These are phyloP conservation scores for Paramecium pentaurelia DNA, from an alignment of 73 alveolate species.

Conservation along the genomic window DNA sequence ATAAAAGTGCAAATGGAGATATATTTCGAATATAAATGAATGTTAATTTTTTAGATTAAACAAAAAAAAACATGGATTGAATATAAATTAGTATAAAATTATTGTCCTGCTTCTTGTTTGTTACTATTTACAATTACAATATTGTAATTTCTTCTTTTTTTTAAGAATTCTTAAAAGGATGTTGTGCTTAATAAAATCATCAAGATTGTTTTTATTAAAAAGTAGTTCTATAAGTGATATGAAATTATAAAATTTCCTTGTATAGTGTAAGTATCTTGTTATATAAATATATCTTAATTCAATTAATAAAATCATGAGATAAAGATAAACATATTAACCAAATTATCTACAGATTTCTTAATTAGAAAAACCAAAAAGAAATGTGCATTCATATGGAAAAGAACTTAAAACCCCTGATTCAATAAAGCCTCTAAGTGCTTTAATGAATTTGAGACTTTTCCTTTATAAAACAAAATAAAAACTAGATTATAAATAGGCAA, in stretches of 20 bases:
- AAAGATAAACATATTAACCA: neutral
- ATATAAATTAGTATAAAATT: too few relatives aligned
- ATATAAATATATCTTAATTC: neutral
- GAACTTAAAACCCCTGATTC: neutral
- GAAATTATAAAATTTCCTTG: neutral
- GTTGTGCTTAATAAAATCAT: neutral
- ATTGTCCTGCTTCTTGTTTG: too few relatives aligned
- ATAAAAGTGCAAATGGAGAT: too few relatives aligned
- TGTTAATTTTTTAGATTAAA: too few relatives aligned
- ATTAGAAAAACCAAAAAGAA: neutral
- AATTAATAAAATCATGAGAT: neutral
- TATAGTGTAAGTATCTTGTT: neutral
- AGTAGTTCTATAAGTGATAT: neutral
- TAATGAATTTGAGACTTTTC: constrained; percentile 16
- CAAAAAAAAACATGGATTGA: too few relatives aligned
- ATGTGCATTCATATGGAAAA: neutral
- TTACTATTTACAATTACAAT: too few relatives aligned
- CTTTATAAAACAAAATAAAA: neutral
- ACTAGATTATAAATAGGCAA: neutral
- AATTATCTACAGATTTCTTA: neutral
- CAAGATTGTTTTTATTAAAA: neutral
- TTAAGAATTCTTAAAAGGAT: neutral
- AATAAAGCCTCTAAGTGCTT: neutral
- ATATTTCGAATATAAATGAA: too few relatives aligned
- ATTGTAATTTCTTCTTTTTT: too few relatives aligned